These are phyloP conservation scores for Cystoderma amianthinum DNA, from an alignment of 768 basidiomycete species.

Conservation along the genomic window DNA sequence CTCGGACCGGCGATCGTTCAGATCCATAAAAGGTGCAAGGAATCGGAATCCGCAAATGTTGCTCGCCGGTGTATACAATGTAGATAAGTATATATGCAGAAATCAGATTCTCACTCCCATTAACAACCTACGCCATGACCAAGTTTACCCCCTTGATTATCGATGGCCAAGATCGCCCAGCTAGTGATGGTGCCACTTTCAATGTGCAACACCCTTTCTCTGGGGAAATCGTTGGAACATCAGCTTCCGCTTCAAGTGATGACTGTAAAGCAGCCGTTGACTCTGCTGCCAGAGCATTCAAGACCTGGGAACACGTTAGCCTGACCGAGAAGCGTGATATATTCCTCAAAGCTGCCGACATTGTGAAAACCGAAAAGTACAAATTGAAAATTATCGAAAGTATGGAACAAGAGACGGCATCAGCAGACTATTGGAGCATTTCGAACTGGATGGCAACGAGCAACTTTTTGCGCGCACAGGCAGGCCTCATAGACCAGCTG, in stretches of 20 bases:
- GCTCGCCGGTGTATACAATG: too few relatives aligned
- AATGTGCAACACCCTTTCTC: constrained; percentile 38
- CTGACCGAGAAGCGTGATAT: constrained; percentile 31
- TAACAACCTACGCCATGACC: too few relatives aligned
- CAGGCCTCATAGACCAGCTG: constrained; percentile 26
- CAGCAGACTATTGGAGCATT: constrained; percentile 17
- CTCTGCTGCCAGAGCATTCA: constrained; percentile 37
- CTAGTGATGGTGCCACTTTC: constrained; percentile 31
- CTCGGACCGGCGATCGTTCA: too few relatives aligned
- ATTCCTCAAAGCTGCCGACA: constrained; percentile 40
- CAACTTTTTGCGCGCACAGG: constrained; percentile 21
- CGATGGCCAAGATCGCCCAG: constrained; percentile 26
- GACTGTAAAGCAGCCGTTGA: constrained; percentile 39
- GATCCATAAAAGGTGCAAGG: too few relatives aligned
- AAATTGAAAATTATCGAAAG: constrained; percentile 22
- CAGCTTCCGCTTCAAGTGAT: constrained; percentile 36
- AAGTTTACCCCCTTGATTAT: constrained; percentile 34
- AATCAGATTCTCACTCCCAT: too few relatives aligned
- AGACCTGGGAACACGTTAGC: constrained; percentile 35
- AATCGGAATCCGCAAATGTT: too few relatives aligned
- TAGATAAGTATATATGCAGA: too few relatives aligned
- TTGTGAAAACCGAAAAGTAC: constrained; percentile 35
- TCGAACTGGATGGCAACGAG: constrained; percentile 17
- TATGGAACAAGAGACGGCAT: constrained; percentile 31
- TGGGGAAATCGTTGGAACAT: constrained; percentile 31